These are phyloP conservation scores for Boeremia exigua DNA, from an alignment of 2,329 filamentous ascomycete species.

Conservation along the genomic window DNA sequence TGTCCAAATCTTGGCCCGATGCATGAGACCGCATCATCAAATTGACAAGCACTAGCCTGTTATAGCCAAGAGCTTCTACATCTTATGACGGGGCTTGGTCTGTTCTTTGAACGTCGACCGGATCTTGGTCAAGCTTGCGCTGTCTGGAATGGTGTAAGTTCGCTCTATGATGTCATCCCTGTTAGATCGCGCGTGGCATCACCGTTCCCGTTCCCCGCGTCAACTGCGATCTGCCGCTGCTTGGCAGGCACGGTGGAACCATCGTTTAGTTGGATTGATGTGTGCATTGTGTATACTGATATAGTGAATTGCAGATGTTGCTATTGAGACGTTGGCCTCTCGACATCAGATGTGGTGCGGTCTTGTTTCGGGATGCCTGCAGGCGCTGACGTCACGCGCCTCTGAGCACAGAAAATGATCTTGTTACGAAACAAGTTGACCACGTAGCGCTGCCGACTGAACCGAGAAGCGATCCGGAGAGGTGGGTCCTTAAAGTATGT, in stretches of 20 bases:
- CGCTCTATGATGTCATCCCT: slow-evolving; percentile 11
- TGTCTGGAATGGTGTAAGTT: slow-evolving; percentile 3
- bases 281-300: neutral
- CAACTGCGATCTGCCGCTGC: slow-evolving; percentile 5
- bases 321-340: neutral
- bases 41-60: slow-evolving; percentile 1
- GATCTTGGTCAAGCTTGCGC: slow-evolving; percentile 10
- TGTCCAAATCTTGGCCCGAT: slow-evolving; percentile 4
- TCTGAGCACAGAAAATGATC: slow-evolving; percentile 3
- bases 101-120: neutral
- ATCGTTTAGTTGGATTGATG: neutral
- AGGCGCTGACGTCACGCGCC: slow-evolving; percentile 9
- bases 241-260: slow-evolving; percentile 8
- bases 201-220: neutral
- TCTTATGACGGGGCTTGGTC: slow-evolving; percentile 8
- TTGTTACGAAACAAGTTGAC: slow-evolving; percentile 4
- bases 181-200: slow-evolving; percentile 4
- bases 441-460: slow-evolving; percentile 4
- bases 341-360: neutral
- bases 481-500: neutral
- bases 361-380: neutral
- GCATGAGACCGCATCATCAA: slow-evolving; percentile 11
- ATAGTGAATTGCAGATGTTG: neutral
- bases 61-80: neutral
- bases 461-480: slow-evolving; percentile 9